Conservation (phyloP, 2,329 filamentous ascomycete genomes). For the Xylariaceae sp. region DNA sequence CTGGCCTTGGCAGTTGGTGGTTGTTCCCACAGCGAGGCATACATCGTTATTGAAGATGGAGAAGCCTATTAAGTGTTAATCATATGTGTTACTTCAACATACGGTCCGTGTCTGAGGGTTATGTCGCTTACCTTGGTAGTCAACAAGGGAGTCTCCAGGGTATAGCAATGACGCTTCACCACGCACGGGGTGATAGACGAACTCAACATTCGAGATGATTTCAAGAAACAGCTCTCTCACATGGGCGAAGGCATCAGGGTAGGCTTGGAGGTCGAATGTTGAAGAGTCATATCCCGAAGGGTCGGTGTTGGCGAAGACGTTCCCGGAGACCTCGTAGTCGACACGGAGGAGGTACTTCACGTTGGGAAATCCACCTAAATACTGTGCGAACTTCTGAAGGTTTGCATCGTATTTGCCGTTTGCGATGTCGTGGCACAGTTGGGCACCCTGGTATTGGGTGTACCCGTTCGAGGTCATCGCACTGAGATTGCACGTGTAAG, state of each 20-base stretch:
- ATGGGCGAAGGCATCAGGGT: slow-evolving; percentile 1
- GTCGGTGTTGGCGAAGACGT: slow-evolving; percentile 3
- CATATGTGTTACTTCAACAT: too few relatives aligned
- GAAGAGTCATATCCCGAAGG: neutral
- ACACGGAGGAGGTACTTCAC: slow-evolving; percentile 1
- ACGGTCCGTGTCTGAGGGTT: too few relatives aligned
- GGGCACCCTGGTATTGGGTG: neutral
- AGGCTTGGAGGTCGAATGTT: neutral
- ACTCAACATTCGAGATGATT: neutral
- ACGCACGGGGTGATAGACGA: slow-evolving; percentile 1
- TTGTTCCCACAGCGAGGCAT: neutral
- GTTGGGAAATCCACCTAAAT: neutral
- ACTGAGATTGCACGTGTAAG: too few relatives aligned
- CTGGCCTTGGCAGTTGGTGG: neutral
- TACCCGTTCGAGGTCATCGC: slow-evolving; percentile 1
- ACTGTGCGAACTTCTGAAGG: too few relatives aligned
- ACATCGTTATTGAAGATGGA: slow-evolving; percentile 4
- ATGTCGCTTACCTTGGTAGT: slow-evolving; percentile 1
- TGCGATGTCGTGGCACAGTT: slow-evolving; percentile 1
- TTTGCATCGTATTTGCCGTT: neutral
- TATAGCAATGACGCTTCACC: neutral
- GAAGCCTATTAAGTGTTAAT: too few relatives aligned
- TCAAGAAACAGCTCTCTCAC: neutral
- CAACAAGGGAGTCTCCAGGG: neutral
- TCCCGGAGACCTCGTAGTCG: slow-evolving; percentile 2